Percentiles rank a stretch among this genome's conserved stretches.
Evolutionary conservation across 1,139 yeast genomes (phyloP).

Genomic region (Saccharomycopsis hybrid): DNA sequence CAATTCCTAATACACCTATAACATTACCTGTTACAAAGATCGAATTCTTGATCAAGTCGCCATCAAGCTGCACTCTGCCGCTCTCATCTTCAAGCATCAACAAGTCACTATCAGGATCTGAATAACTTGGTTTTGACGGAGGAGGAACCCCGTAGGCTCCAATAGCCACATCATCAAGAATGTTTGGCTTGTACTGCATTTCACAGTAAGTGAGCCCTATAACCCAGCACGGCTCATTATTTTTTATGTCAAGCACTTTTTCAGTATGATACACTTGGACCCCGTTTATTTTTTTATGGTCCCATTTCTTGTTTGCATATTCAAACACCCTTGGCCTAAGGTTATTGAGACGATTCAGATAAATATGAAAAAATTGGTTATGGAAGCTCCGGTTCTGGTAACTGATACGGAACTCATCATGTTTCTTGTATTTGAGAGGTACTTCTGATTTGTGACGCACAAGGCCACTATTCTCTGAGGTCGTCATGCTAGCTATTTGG

Average conservation of each 20-base stretch:
- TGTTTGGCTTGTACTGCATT: slow-evolving; percentile 76
- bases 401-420: slow-evolving; percentile 9
- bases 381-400: slow-evolving; percentile 34
- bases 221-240: slow-evolving; percentile 76
- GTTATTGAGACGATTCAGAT: slow-evolving; percentile 38
- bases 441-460: slow-evolving; percentile 7
- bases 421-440: slow-evolving; percentile 9
- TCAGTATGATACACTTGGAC: slow-evolving; percentile 35
- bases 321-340: slow-evolving; percentile 39
- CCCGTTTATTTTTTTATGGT: slow-evolving; percentile 36
- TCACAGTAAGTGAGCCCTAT: slow-evolving; percentile 85
- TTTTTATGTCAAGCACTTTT: slow-evolving; percentile 71
- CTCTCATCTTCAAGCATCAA: slow-evolving; percentile 87
- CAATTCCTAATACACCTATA: slow-evolving; percentile 82
- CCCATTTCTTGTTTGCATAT: slow-evolving; percentile 30
- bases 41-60: slow-evolving; percentile 45
- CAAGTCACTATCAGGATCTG: slow-evolving; percentile 51
- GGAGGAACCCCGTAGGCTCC: slow-evolving; percentile 37
- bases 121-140: slow-evolving; percentile 36
- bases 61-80: slow-evolving; percentile 69
- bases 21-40: slow-evolving; percentile 81
- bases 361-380: slow-evolving; percentile 46
- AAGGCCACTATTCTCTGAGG: neutral
- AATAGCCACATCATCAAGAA: slow-evolving; percentile 70
- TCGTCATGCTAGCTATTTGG: slow-evolving; percentile 5